These are phyloP conservation scores for Alternaria brassicae DNA, from an alignment of 2,329 filamentous ascomycete species.

Conservation along the genomic window DNA sequence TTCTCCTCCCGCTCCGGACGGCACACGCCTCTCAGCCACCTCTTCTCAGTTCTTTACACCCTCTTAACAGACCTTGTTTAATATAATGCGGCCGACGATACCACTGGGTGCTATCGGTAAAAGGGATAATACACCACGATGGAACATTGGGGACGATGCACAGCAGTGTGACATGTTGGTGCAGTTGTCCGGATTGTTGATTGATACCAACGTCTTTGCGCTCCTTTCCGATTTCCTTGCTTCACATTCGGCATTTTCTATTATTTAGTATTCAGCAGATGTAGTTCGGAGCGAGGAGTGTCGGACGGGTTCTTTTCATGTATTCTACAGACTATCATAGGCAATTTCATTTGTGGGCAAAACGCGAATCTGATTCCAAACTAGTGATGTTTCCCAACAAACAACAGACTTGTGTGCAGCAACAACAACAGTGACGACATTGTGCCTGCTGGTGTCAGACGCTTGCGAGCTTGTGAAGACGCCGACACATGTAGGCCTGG, in stretches of 20 bases:
- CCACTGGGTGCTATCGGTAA: constrained; percentile 51
- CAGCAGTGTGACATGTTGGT: constrained; percentile 45
- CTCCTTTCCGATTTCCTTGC: constrained; percentile 46
- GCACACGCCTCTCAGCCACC: constrained; percentile 38
- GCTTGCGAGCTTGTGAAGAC: constrained; percentile 12
- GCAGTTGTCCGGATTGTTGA: constrained; percentile 52
- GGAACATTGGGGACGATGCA: constrained; percentile 40
- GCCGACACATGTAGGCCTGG: constrained; percentile 19
- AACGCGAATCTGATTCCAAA: neutral
- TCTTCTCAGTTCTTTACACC: constrained; percentile 46
- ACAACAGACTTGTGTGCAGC: neutral
- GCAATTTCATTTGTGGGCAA: constrained; percentile 50
- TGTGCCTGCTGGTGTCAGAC: constrained; percentile 1
- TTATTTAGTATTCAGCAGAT: constrained; percentile 49
- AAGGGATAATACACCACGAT: constrained; percentile 47
- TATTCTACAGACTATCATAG: constrained; percentile 53
- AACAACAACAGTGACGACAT: constrained; percentile 14
- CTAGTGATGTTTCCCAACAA: constrained; percentile 8
- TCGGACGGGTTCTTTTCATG: constrained; percentile 47
- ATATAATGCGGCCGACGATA: constrained; percentile 50
- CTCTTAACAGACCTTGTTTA: constrained; percentile 52
- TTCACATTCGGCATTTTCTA: constrained; percentile 43
- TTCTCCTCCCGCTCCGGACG: constrained; percentile 28
- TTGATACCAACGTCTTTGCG: constrained; percentile 55
- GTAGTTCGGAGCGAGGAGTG: constrained; percentile 43